phyloP scores from a whole-genome alignment of 2,329 filamentous ascomycete species.

The Camillea tinctor region DNA sequence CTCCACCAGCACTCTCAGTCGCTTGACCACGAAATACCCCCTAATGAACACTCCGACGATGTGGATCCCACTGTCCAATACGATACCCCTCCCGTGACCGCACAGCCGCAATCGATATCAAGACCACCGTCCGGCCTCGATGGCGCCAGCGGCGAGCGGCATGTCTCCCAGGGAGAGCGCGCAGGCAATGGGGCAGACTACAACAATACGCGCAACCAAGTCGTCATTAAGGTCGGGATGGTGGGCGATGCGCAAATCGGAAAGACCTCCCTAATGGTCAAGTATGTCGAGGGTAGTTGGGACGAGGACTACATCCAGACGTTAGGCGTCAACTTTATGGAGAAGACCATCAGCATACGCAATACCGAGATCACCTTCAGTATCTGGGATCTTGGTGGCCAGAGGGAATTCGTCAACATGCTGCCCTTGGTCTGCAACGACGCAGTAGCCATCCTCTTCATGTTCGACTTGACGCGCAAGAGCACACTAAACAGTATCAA shows the following conservation, averaged over 20 bases:
- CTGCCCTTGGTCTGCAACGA: slow-evolving; percentile 98
- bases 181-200: slow-evolving; percentile 39
- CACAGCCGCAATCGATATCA: slow-evolving; percentile 44
- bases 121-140: slow-evolving; percentile 57
- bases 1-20: slow-evolving; percentile 49
- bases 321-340: slow-evolving; percentile 98
- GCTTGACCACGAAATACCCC: slow-evolving; percentile 47
- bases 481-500: slow-evolving; percentile 99
- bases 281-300: slow-evolving; percentile 99
- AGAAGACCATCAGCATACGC: slow-evolving; percentile 98
- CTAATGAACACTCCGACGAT: slow-evolving; percentile 32
- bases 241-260: slow-evolving; percentile 98
- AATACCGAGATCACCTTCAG: slow-evolving; percentile 99
- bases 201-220: slow-evolving; percentile 61
- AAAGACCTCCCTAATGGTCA: slow-evolving; percentile 99
- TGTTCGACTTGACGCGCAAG: slow-evolving; percentile 98
- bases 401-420: slow-evolving; percentile 99
- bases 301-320: slow-evolving; percentile 99
- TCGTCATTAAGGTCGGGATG: slow-evolving; percentile 99
- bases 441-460: slow-evolving; percentile 96
- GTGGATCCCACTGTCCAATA: slow-evolving; percentile 44
- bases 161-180: slow-evolving; percentile 44
- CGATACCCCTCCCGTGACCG: slow-evolving; percentile 46
- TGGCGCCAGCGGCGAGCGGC: slow-evolving; percentile 38
- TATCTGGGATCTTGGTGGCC: slow-evolving; percentile 97